phyloP scores from a whole-genome alignment of 2,329 filamentous ascomycete genomes.

The Cladosporium halotolerans region DNA sequence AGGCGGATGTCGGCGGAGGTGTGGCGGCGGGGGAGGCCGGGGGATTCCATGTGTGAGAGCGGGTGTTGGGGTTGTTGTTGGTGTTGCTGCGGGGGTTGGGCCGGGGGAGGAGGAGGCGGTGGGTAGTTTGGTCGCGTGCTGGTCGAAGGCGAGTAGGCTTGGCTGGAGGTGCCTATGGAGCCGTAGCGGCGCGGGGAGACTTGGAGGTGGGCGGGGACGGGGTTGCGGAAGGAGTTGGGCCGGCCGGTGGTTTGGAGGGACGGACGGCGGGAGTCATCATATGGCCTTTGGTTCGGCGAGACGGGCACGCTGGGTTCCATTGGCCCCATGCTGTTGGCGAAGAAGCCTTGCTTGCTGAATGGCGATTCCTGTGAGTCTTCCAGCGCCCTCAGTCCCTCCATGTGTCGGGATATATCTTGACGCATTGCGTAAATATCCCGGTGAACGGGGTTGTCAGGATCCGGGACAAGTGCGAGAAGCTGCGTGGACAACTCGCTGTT shows the following conservation, averaged over 20 bases:
- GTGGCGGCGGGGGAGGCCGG: conserved; percentile 73
- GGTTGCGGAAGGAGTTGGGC: conserved; percentile 65
- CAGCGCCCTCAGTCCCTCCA: conserved; percentile 50
- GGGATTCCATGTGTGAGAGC: conserved; percentile 50
- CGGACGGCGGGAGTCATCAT: conserved; percentile 72
- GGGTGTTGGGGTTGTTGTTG: conserved; percentile 52
- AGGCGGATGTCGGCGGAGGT: conserved; percentile 91
- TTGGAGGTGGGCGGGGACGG: conserved; percentile 69
- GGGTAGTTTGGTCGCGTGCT: conserved; percentile 54
- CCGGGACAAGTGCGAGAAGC: conserved; percentile 66
- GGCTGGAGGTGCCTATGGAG: conserved; percentile 66
- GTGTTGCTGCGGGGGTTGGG: conserved; percentile 45
- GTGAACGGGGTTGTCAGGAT: conserved; percentile 68
- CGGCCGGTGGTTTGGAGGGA: conserved; percentile 60
- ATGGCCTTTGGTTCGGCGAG: conserved; percentile 78
- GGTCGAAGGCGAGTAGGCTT: conserved; percentile 62
- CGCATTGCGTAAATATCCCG: conserved; percentile 63
- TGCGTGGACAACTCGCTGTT: conserved; percentile 78
- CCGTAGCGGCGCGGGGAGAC: conserved; percentile 78
- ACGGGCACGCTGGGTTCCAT: conserved; percentile 49
- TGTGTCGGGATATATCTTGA: conserved; percentile 56
- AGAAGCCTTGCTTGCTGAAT: conserved; percentile 35
- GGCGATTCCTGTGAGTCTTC: conserved; percentile 58
- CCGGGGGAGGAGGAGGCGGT: conserved; percentile 58
- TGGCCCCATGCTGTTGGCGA: conserved; percentile 26